phyloP scores from a whole-genome alignment of 2,329 filamentous ascomycete genomes.

The Aotearoamyces nothofagi region DNA sequence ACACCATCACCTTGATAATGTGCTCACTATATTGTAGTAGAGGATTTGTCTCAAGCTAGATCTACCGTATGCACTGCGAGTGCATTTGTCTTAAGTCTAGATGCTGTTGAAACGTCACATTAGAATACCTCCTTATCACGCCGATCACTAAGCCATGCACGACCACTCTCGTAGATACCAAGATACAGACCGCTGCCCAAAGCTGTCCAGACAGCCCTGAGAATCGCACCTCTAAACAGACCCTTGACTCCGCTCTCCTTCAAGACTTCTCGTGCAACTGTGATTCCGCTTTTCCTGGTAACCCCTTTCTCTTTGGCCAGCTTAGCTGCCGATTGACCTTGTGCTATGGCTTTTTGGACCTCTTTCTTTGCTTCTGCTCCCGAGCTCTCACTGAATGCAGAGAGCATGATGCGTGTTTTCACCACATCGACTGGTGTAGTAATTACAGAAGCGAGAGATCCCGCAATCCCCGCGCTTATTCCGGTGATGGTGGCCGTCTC shows the following conservation, averaged over 20 bases:
- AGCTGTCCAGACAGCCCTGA: slow-evolving; percentile 70
- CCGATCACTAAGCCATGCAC: slow-evolving; percentile 38
- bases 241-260: slow-evolving; percentile 53
- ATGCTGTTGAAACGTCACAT: too few relatives aligned
- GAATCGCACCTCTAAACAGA: slow-evolving; percentile 59
- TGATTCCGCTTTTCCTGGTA: slow-evolving; percentile 29
- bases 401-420: slow-evolving; percentile 80
- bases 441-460: slow-evolving; percentile 59
- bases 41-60: too few relatives aligned
- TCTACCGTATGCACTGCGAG: too few relatives aligned
- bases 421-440: slow-evolving; percentile 84
- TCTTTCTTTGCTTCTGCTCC: slow-evolving; percentile 15
- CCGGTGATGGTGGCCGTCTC: slow-evolving; percentile 62
- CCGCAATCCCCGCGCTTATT: slow-evolving; percentile 56
- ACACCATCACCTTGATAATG: too few relatives aligned
- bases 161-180: slow-evolving; percentile 71
- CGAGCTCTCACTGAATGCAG: slow-evolving; percentile 24
- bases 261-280: slow-evolving; percentile 50
- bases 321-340: slow-evolving; percentile 13
- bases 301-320: slow-evolving; percentile 17
- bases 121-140: too few relatives aligned
- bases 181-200: slow-evolving; percentile 73
- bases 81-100: too few relatives aligned
- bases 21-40: too few relatives aligned
- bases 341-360: slow-evolving; percentile 10